Base-by-base conservation (phyloP, 305 asterid genomes). In the Plantago coronopus region DNA sequence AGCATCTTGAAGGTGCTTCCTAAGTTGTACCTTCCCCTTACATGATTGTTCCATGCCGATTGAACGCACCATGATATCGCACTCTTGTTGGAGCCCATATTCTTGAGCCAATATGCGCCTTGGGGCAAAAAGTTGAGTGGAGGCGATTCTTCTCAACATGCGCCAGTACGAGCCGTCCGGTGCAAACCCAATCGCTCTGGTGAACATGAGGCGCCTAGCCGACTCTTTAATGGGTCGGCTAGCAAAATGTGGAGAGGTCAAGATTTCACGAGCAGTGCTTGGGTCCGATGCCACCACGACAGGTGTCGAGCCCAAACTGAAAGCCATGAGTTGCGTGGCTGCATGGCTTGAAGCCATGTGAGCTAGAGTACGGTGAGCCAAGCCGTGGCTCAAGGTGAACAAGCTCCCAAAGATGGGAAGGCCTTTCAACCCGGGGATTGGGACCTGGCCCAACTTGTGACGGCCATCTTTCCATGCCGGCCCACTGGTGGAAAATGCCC, bases 131-230 rank as follows among this genome's bases (percentile, higher is more conserved):
- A 85, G 79, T 50, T 78, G 94, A 0, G 83, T 45, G 0, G 85
- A 71, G 6, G 89, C 68, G n/a, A 80, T 75, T 67, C 68, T 80
- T 10, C 94, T 74, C 61, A 82, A 27, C 61, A 74, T 70, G 4
- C 83, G 70, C 94, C 89, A 82, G 48, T 85, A 75, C 18, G 78
- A n/a, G 4, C 94, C 86, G 8, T 74, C 68, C 0, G 87, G 94
- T 2, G 89, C 89, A 42, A 85, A 85, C 13, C 89, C 94, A 3
- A 85, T 82, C 76, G 94, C 89, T 44, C 86, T 81, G 70, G 74
- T 78, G 48, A 85, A 82, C 94, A 85, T 78, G 27, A 85, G 89
- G 38, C 54, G 76, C 74, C 64, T 74, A 75, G 87, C 89, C 25
- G 94, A 85, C 49, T 85, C 66, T 37, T 85, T 85, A 42, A 85